A percentile compares a stretch with the other conserved stretches of the same genome.
These are phyloP conservation scores for Fraxinus pennsylvanica DNA, from an alignment of 257 asterid species.

Conservation along the genomic window DNA sequence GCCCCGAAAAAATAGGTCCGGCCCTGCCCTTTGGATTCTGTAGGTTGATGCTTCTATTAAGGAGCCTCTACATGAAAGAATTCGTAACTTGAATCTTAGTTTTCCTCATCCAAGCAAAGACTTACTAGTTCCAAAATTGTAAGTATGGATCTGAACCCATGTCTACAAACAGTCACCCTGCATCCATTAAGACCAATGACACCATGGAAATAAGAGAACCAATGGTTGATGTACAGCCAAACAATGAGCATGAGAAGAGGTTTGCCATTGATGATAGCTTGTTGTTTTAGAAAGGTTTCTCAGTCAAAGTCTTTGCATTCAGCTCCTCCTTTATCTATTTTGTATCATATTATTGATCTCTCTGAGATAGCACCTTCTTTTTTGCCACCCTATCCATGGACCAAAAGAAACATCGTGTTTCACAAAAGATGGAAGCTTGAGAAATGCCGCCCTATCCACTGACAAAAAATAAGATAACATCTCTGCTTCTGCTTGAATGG, in stretches of 20 bases:
- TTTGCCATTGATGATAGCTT: conserved; percentile 77
- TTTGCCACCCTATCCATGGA: too few relatives aligned
- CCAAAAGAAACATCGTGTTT: too few relatives aligned
- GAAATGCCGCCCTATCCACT: too few relatives aligned
- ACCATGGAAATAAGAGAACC: conserved; percentile 38
- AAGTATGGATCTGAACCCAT: conserved; percentile 35
- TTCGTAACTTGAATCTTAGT: conserved; percentile 70
- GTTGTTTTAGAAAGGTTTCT: conserved; percentile 39
- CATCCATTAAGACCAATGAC: conserved; percentile 27
- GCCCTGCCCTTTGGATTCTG: too few relatives aligned
- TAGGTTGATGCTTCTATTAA: conserved; percentile 65
- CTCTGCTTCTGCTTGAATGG: too few relatives aligned
- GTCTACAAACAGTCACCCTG: conserved; percentile 33
- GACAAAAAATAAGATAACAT: too few relatives aligned
- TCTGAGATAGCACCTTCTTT: too few relatives aligned
- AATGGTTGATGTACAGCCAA: conserved; percentile 26
- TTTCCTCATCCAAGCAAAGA: conserved; percentile 52
- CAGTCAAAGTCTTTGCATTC: conserved; percentile 5
- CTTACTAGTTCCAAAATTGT: conserved; percentile 41
- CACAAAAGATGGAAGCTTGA: too few relatives aligned
- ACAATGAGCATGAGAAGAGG: conserved; percentile 60
- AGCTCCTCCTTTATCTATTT: conserved; percentile 12
- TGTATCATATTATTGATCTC: too few relatives aligned
- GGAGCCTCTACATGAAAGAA: conserved; percentile 38
- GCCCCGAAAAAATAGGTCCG: too few relatives aligned